A percentile compares a stretch with the other conserved stretches of the same genome.
These are phyloP conservation scores for Brassica hybrid DNA, from an alignment of 441 rosid genomes.

Conservation along the genomic window DNA sequence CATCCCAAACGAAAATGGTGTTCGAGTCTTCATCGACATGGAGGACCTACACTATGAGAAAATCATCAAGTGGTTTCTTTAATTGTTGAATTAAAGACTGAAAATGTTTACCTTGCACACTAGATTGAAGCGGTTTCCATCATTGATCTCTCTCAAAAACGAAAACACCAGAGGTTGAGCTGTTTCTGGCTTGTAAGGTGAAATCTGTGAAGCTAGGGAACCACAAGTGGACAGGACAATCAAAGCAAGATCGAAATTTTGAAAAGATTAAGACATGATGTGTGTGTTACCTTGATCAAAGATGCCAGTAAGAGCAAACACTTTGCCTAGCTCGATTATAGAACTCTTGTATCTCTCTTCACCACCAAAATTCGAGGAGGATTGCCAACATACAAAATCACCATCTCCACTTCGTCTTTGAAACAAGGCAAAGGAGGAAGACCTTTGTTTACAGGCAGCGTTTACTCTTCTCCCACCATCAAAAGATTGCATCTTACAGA, in stretches of 20 bases:
- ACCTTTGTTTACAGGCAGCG: slow-evolving; percentile 62
- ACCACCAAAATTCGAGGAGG: slow-evolving; percentile 52
- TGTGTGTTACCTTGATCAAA: slow-evolving; percentile 51
- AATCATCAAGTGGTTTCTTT: slow-evolving; percentile 3
- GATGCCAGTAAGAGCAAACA: slow-evolving; percentile 44
- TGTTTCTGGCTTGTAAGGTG: not conserved
- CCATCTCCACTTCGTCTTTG: slow-evolving; percentile 46
- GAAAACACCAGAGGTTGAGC: slow-evolving; percentile 33
- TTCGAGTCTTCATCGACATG: slow-evolving; percentile 52
- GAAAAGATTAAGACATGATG: not conserved
- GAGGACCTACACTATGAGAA: slow-evolving; percentile 59
- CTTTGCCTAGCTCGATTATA: slow-evolving; percentile 52
- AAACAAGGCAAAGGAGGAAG: slow-evolving; percentile 72
- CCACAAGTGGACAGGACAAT: not conserved
- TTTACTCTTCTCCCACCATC: slow-evolving; percentile 46
- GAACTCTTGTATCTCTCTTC: slow-evolving; percentile 57
- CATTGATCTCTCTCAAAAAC: slow-evolving; percentile 67
- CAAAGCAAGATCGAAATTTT: not conserved
- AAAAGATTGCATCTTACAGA: slow-evolving; percentile 61
- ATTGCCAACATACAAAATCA: slow-evolving; percentile 63
- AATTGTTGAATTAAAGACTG: not conserved
- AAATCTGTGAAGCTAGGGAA: slow-evolving; percentile 27
- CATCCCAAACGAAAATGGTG: slow-evolving; percentile 86
- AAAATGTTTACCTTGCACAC: slow-evolving; percentile 56
- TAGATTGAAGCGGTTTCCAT: slow-evolving; percentile 54